Percentiles rank a stretch among this genome's conserved stretches.
phyloP scores from a whole-genome alignment of 495 filamentous ascomycete species.

The Penicillium herquei region DNA sequence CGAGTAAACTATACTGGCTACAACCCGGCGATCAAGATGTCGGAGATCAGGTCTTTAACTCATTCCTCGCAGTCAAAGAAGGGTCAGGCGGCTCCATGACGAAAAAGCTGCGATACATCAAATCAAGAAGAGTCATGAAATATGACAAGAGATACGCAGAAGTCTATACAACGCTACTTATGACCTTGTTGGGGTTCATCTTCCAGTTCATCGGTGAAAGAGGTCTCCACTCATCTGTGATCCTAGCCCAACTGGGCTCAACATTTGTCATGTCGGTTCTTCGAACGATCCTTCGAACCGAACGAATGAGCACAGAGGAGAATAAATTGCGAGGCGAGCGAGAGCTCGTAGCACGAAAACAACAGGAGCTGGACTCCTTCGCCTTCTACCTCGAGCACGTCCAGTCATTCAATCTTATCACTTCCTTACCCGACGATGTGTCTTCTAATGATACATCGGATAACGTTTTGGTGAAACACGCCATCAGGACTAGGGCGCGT shows the following conservation, averaged over 20 bases:
- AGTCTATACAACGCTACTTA: constrained; percentile 19
- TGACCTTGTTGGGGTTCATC: constrained; percentile 48
- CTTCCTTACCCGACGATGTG: background rate
- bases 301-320: constrained; percentile 33
- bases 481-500: constrained; percentile 28
- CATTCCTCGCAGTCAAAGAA: constrained; percentile 36
- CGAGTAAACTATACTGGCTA: constrained; percentile 43
- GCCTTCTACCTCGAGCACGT: constrained; percentile 34
- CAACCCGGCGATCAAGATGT: constrained; percentile 41
- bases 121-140: constrained; percentile 26
- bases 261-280: constrained; percentile 48
- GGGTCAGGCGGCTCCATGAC: constrained; percentile 13
- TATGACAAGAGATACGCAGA: constrained; percentile 4
- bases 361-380: constrained; percentile 49
- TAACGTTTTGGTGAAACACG: background rate
- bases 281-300: constrained; percentile 45
- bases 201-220: constrained; percentile 51
- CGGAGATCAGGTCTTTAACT: constrained; percentile 40
- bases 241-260: constrained; percentile 43
- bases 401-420: constrained; percentile 23
- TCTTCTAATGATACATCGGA: background rate
- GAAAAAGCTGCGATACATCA: constrained; percentile 24
- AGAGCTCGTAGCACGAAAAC: constrained; percentile 22
- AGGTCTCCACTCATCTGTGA: constrained; percentile 49
- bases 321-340: constrained; percentile 28